Percentiles rank a stretch among this genome's conserved stretches.
Evolutionary conservation across 768 basidiomycete genomes (phyloP).

Genomic region (Tulasnella sp.): DNA sequence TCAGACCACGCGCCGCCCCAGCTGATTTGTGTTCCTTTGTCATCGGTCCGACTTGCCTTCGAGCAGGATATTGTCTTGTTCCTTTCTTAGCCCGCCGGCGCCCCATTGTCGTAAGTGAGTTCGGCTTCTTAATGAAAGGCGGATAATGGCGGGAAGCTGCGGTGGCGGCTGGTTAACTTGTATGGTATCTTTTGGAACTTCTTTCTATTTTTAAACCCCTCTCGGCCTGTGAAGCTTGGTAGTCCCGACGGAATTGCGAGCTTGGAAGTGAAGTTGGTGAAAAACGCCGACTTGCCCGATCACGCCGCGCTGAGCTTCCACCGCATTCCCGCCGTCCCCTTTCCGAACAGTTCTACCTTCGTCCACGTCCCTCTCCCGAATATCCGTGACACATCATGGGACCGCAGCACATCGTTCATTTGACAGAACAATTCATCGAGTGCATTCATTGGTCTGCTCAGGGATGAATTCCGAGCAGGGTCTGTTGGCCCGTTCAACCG

Average conservation of each 20-base stretch:
- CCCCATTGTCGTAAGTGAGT: neutral
- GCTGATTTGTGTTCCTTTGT: neutral
- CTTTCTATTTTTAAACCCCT: neutral
- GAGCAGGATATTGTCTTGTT: neutral
- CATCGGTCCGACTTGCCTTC: neutral
- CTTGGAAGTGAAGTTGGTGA: neutral
- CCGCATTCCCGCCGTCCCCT: neutral
- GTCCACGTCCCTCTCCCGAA: neutral
- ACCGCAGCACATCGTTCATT: neutral
- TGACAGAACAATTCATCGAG: neutral
- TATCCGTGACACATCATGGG: neutral
- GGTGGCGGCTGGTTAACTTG: neutral
- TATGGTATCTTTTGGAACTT: neutral
- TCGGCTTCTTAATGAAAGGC: neutral
- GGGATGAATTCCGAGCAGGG: neutral
- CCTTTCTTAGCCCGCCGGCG: neutral
- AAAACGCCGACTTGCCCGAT: neutral
- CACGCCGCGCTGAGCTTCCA: neutral
- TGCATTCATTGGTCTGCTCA: neutral
- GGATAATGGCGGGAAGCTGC: neutral
- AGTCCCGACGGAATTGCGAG: neutral
- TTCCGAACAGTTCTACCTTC: conserved; percentile 2
- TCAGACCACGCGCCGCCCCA: neutral
- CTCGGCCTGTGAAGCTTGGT: neutral
- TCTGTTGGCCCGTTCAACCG: neutral